Base-by-base conservation (phyloP, 2,329 filamentous ascomycete species). In the Diplodia mutila region DNA sequence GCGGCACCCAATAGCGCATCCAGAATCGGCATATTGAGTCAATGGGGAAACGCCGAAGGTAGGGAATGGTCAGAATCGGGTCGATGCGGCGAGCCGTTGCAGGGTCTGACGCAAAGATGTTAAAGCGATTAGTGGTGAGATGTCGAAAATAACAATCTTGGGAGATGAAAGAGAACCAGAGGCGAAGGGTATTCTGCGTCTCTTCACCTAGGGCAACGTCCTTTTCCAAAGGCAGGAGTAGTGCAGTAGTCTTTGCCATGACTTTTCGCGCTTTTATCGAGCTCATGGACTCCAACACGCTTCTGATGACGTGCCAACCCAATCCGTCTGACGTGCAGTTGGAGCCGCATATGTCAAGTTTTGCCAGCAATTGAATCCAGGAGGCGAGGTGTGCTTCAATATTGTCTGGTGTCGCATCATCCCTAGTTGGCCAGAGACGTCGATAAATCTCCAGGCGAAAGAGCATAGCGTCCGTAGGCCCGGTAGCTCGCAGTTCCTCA, bases 361-460 rank as follows among this genome's bases (percentile, higher is more conserved):
- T 23, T 7, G 11, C 29, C 7, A 66, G 39, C 16, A 8, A 25
- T 16, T 23, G 64, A 18, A 25, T 39, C 65, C 65, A 67, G 3
- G 14, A 32, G n/a, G 21, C 54, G 9, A 42, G 23, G 8, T 67
- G 25, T 23, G 46, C 9, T 5, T 32, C 34, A 27, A 23, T 27
- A 25, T n/a, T 6, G 3, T 32, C 14, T 46, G 16, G 9, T 4
- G 8, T 23, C 32, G 25, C 46, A 21, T 16, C 4, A n/a, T 21
- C 8, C 1, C 9, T n/a, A 34, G 25, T 21, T 16, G 65, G 65
- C 65, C 65, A 67, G 14, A 29, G 42, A 16, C 16, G 49, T 9
- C 42, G 14, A 34, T 67, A 67, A 4, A 67, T 37, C 3, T 61
- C 46, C 7, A 67, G 27, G 14, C 65, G 39, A 21, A 67, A 67